phyloP scores from a whole-genome alignment of 176 grass and related monocot species.

The Rhynchospora pubera region DNA sequence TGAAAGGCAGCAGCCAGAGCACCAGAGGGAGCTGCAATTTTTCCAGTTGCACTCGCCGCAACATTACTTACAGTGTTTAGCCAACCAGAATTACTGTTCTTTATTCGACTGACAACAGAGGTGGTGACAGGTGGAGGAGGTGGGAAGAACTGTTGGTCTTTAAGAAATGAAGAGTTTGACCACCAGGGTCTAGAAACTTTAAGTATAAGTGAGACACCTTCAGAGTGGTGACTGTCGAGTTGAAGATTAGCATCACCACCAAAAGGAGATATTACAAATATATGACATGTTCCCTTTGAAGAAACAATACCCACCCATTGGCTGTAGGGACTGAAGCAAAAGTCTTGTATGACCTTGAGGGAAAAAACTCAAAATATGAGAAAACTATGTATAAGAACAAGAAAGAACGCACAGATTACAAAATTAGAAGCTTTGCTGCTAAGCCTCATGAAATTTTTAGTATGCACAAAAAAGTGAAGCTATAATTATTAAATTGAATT shows the following conservation, averaged over 20 bases:
- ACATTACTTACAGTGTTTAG: slow-evolving; percentile 95
- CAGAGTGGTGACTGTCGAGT: slow-evolving; percentile 53
- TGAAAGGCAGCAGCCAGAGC: slow-evolving; percentile 73
- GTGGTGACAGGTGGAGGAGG: slow-evolving; percentile 63
- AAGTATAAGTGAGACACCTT: slow-evolving; percentile 66
- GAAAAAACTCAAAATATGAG: slow-evolving; percentile 21
- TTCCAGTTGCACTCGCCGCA: slow-evolving; percentile 89
- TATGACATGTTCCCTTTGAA: slow-evolving; percentile 73
- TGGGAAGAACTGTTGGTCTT: slow-evolving; percentile 75
- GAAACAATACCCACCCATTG: slow-evolving; percentile 98
- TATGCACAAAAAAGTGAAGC: not conserved
- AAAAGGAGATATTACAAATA: slow-evolving; percentile 86
- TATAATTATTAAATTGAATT: not conserved
- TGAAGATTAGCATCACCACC: slow-evolving; percentile 87
- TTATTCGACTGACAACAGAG: slow-evolving; percentile 95
- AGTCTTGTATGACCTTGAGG: slow-evolving; percentile 91
- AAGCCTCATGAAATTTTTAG: not conserved
- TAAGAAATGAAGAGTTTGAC: slow-evolving; percentile 75
- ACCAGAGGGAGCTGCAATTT: slow-evolving; percentile 68
- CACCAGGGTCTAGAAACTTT: slow-evolving; percentile 86
- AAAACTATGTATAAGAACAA: not conserved
- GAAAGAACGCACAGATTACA: not conserved
- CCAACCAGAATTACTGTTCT: slow-evolving; percentile 85
- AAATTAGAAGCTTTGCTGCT: not conserved
- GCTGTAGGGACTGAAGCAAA: slow-evolving; percentile 92